A percentile compares a stretch with the other conserved stretches of the same genome.
phyloP scores from a whole-genome alignment of 23 red algal species.

The Cyanidium caldarium region DNA sequence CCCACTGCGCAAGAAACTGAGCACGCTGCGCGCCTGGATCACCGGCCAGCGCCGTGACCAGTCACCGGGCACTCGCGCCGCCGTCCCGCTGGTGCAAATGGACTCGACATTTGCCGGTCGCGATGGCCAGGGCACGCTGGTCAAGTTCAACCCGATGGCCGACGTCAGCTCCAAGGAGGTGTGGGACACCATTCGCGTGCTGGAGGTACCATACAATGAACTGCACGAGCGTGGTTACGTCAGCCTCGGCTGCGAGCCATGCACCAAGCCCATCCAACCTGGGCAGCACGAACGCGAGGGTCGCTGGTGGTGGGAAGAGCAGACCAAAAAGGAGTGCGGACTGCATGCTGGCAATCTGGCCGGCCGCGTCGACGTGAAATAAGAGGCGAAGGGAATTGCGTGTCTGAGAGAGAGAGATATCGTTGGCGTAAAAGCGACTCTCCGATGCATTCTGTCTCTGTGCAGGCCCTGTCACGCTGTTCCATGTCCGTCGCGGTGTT shows the following conservation, averaged over 20 bases:
- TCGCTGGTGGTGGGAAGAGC: slow-evolving; percentile 99
- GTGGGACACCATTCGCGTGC: slow-evolving; percentile 83
- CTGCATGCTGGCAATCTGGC: slow-evolving; percentile 86
- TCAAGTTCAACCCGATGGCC: slow-evolving; percentile 97
- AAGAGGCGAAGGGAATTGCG: too few relatives aligned
- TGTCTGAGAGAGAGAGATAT: too few relatives aligned
- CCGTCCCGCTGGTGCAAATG: slow-evolving; percentile 67
- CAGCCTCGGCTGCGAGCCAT: slow-evolving; percentile 93
- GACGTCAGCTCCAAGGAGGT: slow-evolving; percentile 63
- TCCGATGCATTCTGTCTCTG: too few relatives aligned
- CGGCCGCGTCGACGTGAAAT: too few relatives aligned
- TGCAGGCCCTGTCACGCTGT: too few relatives aligned
- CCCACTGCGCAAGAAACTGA: slow-evolving; percentile 69
- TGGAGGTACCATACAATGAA: slow-evolving; percentile 92
- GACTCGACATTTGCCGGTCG: slow-evolving; percentile 79
- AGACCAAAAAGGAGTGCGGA: slow-evolving; percentile 97
- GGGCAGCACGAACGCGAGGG: slow-evolving; percentile 97
- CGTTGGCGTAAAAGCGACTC: too few relatives aligned
- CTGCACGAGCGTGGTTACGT: slow-evolving; percentile 62
- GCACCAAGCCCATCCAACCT: slow-evolving; percentile 68
- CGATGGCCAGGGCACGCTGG: slow-evolving; percentile 23
- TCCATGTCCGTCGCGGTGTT: too few relatives aligned
- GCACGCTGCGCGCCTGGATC: slow-evolving; percentile 81
- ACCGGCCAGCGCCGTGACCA: slow-evolving; percentile 94
- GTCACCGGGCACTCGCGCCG: slow-evolving; percentile 69